Evolutionary conservation across 2,329 filamentous ascomycete genomes (phyloP).

Genomic region (Hymenoscyphus scutula): DNA sequence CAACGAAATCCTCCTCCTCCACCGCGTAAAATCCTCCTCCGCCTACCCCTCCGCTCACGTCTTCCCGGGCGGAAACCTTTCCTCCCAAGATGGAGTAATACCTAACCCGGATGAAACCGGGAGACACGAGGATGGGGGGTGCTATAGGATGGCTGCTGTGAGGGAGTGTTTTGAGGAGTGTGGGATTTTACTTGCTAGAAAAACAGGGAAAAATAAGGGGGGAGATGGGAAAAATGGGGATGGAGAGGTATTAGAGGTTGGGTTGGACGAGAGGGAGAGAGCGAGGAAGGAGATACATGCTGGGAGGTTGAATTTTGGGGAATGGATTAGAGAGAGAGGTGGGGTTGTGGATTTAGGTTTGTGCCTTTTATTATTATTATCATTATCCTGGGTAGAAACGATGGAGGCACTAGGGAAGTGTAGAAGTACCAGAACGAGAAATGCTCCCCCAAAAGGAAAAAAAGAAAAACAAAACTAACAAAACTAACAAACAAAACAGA

Average conservation of each 20-base stretch:
- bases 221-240: constrained; percentile 34
- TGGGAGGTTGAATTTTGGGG: constrained; percentile 61
- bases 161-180: constrained; percentile 95
- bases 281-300: constrained; percentile 69
- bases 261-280: constrained; percentile 57
- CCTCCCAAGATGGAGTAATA: constrained; percentile 76
- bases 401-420: too few species aligned
- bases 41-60: constrained; percentile 92
- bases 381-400: too few species aligned
- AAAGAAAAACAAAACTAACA: too few species aligned
- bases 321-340: constrained; percentile 59
- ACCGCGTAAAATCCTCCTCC: constrained; percentile 76
- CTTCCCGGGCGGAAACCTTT: constrained; percentile 87
- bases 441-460: too few species aligned
- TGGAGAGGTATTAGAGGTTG: constrained; percentile 59
- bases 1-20: constrained; percentile 85
- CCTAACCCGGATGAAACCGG: too few species aligned
- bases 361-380: too few species aligned
- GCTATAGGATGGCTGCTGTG: constrained; percentile 80
- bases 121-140: constrained; percentile 67
- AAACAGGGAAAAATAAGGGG: too few species aligned
- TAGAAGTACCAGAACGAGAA: too few species aligned
- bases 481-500: constrained; percentile 41
- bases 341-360: constrained; percentile 64
- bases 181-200: constrained; percentile 67